phyloP scores from a whole-genome alignment of 2,329 filamentous ascomycete species.

The Trichoderma breve region DNA sequence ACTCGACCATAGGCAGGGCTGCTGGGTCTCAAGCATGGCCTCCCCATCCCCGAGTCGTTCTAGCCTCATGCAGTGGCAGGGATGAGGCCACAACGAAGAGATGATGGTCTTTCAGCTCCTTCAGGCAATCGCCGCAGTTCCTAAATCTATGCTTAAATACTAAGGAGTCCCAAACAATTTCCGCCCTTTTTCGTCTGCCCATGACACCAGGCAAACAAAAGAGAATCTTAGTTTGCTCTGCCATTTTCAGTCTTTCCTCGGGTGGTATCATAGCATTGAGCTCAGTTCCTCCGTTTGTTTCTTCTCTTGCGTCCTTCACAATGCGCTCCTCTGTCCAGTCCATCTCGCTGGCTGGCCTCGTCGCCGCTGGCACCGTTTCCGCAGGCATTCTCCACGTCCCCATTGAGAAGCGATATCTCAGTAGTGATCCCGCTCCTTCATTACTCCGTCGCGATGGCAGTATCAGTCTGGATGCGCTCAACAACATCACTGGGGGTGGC shows the following conservation, averaged over 20 bases:
- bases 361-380: conserved; percentile 17
- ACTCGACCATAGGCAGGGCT: not conserved
- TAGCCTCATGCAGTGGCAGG: conserved; percentile 13
- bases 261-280: too few relatives aligned
- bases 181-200: not conserved
- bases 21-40: not conserved
- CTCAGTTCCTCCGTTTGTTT: not conserved
- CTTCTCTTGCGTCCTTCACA: not conserved
- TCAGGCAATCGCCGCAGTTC: conserved; percentile 9
- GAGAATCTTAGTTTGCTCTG: not conserved
- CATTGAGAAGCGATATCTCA: conserved; percentile 20
- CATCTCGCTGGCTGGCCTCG: conserved; percentile 20
- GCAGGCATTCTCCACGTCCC: conserved; percentile 28
- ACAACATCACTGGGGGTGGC: conserved; percentile 54
- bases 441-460: conserved; percentile 30
- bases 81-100: not conserved
- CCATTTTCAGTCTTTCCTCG: too few relatives aligned
- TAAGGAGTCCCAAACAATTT: not conserved
- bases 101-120: conserved; percentile 6
- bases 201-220: not conserved
- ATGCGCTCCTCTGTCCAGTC: conserved; percentile 9
- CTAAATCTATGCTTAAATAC: conserved; percentile 18
- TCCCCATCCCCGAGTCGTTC: conserved; percentile 10
- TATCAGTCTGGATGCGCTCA: conserved; percentile 41
- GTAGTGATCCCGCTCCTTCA: conserved; percentile 3